Evolutionary conservation across 306 rosid genomes (phyloP), one percentile per base, ranked within the genome.

Genomic region (Quercus engelmannii): DNA sequence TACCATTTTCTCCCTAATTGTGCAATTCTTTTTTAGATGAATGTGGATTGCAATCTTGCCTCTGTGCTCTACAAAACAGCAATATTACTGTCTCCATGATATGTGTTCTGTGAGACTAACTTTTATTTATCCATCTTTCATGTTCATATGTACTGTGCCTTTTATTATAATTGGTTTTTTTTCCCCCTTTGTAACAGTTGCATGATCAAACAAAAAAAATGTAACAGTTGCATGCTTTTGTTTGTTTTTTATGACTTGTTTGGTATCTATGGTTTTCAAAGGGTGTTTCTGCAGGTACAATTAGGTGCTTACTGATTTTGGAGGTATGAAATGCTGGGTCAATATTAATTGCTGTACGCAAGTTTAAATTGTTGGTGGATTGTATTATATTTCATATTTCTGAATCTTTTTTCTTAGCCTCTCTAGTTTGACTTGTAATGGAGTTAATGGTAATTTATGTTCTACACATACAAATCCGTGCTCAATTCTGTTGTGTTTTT

Each of bases 251-350:
- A 64, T 73, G 82, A 65, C 64, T 63, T 28, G n/a, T 77, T 73
- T 71, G 78, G 59, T 73, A 63, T 82, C 77, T 73, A 49, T 49
- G 75, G 78, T 23, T 76, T 74, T 9, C 55, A 56, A 74, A 65
- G 69, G 71, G 62, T 68, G 21, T n/a, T 56, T 72, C 41, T 38
- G 28, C 85, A 73, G 72, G 82, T 64, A 65, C 21, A 41, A 15
- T 76, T 68, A 68, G 69, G 55, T 73, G 82, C 82, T 76, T 76
- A 62, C 51, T 61, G 71, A 56, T 69, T 43, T 62, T 76, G 46
- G 81, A 77, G 82, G 72, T 77, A 77, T 76, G 78, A 41, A 28
- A 64, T 55, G 79, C 58, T 10, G 23, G 26, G 78, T 72, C 82
- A 38, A 49, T 55, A 76, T 70, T 54, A 55, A 49, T 77, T 33